phyloP scores from a whole-genome alignment of 2,329 filamentous ascomycete genomes.

The Zymoseptoria tritici region DNA sequence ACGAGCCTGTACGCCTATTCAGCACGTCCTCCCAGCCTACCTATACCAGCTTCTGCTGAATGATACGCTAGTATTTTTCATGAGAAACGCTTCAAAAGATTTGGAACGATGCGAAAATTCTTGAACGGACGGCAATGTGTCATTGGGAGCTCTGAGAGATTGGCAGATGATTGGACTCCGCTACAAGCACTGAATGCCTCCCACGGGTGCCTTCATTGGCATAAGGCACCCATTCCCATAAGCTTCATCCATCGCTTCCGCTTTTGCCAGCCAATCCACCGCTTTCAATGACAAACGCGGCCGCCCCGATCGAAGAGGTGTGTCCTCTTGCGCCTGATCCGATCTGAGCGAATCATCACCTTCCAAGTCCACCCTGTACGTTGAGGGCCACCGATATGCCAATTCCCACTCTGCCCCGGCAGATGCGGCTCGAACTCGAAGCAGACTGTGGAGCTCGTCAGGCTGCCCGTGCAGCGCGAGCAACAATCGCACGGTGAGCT shows the following conservation, averaged over 20 bases:
- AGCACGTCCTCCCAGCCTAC: too few species aligned
- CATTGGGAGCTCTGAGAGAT: neutral
- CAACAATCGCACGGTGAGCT: neutral
- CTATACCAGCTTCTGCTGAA: too few species aligned
- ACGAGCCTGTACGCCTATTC: too few species aligned
- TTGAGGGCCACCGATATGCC: neutral
- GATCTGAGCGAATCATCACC: neutral
- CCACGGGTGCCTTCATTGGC: neutral
- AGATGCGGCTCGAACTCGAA: neutral
- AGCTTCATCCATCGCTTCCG: neutral
- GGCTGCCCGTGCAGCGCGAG: neutral
- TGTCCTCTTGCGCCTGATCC: neutral
- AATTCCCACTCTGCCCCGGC: neutral
- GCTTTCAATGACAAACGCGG: neutral
- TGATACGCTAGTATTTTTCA: too few species aligned
- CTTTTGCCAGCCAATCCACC: neutral
- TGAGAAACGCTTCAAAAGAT: too few species aligned
- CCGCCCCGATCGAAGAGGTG: neutral
- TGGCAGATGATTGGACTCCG: neutral
- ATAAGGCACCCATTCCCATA: neutral
- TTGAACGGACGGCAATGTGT: neutral
- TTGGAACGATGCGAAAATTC: too few species aligned
- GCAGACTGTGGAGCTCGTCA: neutral
- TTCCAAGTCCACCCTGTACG: neutral
- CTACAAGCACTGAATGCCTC: neutral